Evolutionary conservation across 1,139 yeast species (phyloP).

Genomic region (Blastobotrys apis): DNA sequence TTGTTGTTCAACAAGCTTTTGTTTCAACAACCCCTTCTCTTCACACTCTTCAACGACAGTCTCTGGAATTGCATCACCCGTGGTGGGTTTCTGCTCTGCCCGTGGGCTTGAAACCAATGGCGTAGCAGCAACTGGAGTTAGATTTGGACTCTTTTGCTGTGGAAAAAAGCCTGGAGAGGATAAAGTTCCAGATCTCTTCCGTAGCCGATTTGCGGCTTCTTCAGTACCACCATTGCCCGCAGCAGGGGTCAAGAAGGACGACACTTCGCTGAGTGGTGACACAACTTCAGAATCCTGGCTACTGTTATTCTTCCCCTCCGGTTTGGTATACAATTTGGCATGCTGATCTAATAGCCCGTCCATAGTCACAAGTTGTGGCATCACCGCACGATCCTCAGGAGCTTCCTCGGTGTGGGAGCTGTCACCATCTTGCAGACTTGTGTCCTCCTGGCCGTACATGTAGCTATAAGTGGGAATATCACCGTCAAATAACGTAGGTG

Average conservation of each 20-base stretch:
- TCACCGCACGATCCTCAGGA: slow-evolving; percentile 1
- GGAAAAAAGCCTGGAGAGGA: slow-evolving; percentile 16
- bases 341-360: slow-evolving; percentile 12
- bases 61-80: slow-evolving; percentile 1
- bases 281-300: background rate
- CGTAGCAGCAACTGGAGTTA: slow-evolving; percentile 11
- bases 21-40: slow-evolving; percentile 1
- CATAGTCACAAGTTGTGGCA: background rate
- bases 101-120: slow-evolving; percentile 12
- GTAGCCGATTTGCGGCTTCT: background rate
- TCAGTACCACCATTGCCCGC: slow-evolving; percentile 1
- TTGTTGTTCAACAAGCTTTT: slow-evolving; percentile 3
- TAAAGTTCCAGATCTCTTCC: slow-evolving; percentile 12
- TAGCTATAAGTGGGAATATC: slow-evolving; percentile 10
- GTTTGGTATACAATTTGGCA: slow-evolving; percentile 9
- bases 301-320: background rate
- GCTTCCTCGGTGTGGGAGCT: background rate
- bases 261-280: slow-evolving; percentile 8
- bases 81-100: slow-evolving; percentile 3
- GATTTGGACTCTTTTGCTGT: slow-evolving; percentile 8
- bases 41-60: background rate
- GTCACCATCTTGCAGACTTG: background rate
- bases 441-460: background rate
- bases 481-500: slow-evolving; percentile 10
- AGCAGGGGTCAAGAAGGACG: no score